phyloP scores from a whole-genome alignment of 1,139 yeast species.

The Yamadazyma conglobata region DNA sequence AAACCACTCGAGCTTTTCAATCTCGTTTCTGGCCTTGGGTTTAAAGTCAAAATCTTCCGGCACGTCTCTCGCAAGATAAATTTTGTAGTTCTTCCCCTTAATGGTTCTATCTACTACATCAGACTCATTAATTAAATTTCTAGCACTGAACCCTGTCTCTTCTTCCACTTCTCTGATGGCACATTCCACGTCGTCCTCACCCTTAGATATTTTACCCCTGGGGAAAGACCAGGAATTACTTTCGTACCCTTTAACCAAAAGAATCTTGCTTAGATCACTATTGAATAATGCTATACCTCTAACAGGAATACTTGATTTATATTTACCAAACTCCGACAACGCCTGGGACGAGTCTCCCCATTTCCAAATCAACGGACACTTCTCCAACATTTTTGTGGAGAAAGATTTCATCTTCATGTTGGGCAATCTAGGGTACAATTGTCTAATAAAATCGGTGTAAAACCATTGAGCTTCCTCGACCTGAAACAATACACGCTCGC shows the following conservation, averaged over 20 bases:
- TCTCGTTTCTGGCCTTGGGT: conserved; percentile 87
- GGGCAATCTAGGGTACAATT: conserved; percentile 74
- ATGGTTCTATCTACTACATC: conserved; percentile 81
- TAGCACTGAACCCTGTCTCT: conserved; percentile 91
- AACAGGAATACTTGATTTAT: conserved; percentile 90
- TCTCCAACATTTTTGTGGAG: conserved; percentile 64
- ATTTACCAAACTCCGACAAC: conserved; percentile 69
- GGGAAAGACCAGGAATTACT: conserved; percentile 94
- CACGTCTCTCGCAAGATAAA: conserved; percentile 72
- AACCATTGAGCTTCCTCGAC: conserved; percentile 99
- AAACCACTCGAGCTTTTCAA: conserved; percentile 52
- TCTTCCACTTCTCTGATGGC: conserved; percentile 93
- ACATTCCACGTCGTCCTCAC: conserved; percentile 85
- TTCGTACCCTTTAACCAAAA: conserved; percentile 84
- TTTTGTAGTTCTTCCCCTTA: conserved; percentile 80
- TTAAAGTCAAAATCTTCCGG: conserved; percentile 72
- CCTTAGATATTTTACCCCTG: conserved; percentile 92
- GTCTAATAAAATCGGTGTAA: conserved; percentile 80
- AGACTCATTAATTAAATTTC: conserved; percentile 60
- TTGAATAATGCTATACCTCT: conserved; percentile 92
- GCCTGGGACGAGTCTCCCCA: conserved; percentile 83
- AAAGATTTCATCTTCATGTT: conserved; percentile 76
- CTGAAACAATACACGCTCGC: conserved; percentile 87
- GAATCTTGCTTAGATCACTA: conserved; percentile 60
- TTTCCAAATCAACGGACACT: conserved; percentile 84